phyloP scores from a whole-genome alignment of 1,139 yeast genomes.

The Barnettozyma hawaiiensis region DNA sequence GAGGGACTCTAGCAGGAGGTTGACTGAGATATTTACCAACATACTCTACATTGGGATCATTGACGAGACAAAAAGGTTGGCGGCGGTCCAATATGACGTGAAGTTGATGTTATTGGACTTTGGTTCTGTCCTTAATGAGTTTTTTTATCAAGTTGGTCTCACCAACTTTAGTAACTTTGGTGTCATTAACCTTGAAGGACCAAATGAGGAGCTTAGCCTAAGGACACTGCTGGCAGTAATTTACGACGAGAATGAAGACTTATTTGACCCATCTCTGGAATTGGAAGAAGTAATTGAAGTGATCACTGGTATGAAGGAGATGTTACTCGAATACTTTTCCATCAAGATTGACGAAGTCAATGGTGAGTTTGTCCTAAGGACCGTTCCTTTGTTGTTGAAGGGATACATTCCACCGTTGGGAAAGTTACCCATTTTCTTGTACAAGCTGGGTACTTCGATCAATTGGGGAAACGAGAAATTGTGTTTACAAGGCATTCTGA shows the following conservation, averaged over 20 bases:
- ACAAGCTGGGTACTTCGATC: conserved; percentile 51
- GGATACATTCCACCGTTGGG: conserved; percentile 56
- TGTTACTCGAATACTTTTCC: conserved; percentile 77
- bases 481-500: conserved; percentile 61
- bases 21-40: conserved; percentile 65
- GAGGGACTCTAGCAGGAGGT: conserved; percentile 38
- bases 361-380: conserved; percentile 33
- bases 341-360: conserved; percentile 36
- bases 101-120: conserved; percentile 76
- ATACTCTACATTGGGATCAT: conserved; percentile 79
- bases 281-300: conserved; percentile 23
- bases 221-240: conserved; percentile 7
- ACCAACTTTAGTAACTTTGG: conserved; percentile 85
- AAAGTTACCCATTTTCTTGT: conserved; percentile 64
- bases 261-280: conserved; percentile 23
- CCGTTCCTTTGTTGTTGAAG: conserved; percentile 65
- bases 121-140: conserved; percentile 58
- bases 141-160: conserved; percentile 77
- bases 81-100: conserved; percentile 80
- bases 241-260: conserved; percentile 8
- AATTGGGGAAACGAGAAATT: conserved; percentile 61
- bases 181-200: conserved; percentile 37
- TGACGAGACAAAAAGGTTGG: conserved; percentile 61
- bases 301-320: conserved; percentile 53
- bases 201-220: conserved; percentile 20